These are phyloP conservation scores for Exophiala viscosa DNA, from an alignment of 2,329 filamentous ascomycete species.

Conservation along the genomic window DNA sequence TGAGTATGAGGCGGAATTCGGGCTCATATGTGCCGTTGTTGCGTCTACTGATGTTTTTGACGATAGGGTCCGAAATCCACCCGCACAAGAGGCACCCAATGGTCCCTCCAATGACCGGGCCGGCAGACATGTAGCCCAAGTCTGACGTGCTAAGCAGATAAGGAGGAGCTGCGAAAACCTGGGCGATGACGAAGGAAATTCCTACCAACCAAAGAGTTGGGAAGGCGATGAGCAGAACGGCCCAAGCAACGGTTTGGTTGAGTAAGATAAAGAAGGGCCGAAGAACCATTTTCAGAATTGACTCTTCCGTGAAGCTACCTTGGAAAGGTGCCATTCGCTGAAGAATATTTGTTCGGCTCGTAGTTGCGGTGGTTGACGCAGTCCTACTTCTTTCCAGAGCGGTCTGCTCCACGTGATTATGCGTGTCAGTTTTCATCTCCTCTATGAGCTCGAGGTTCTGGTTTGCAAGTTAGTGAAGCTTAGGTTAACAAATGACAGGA, in stretches of 20 bases:
- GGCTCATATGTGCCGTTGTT: conserved; percentile 86
- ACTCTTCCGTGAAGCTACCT: background rate
- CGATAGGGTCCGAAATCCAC: conserved; percentile 68
- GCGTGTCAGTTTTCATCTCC: background rate
- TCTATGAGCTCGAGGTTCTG: background rate
- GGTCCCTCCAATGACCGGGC: conserved; percentile 76
- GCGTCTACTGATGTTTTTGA: conserved; percentile 64
- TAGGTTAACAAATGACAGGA: background rate
- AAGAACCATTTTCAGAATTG: background rate
- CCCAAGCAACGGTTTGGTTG: background rate
- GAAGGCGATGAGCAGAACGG: background rate
- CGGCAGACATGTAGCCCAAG: conserved; percentile 81
- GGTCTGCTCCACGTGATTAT: background rate
- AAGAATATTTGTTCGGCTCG: background rate
- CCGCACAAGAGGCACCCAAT: conserved; percentile 71
- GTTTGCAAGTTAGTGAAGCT: background rate
- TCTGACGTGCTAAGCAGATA: conserved; percentile 75
- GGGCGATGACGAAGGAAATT: background rate
- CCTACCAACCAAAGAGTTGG: background rate
- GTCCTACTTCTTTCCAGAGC: too few species aligned
- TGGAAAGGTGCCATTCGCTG: background rate
- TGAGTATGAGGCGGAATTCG: conserved; percentile 76
- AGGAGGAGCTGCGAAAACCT: conserved; percentile 48
- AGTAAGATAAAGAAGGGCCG: background rate
- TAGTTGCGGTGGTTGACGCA: background rate